phyloP scores from a whole-genome alignment of 1,284 basidiomycete genomes.

The Rhizoctonia solani region DNA sequence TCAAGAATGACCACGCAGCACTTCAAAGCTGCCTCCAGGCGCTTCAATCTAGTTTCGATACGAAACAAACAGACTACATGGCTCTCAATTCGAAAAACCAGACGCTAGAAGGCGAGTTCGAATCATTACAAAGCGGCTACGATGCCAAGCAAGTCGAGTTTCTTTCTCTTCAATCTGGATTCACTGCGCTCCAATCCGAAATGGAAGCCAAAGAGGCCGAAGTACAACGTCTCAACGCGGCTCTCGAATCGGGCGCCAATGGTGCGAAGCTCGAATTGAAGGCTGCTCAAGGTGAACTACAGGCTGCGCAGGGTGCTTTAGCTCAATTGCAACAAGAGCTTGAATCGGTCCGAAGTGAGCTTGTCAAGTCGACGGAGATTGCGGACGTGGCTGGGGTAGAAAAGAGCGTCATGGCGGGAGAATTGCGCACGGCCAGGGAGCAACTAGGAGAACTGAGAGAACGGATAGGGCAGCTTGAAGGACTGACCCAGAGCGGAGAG shows the following conservation, averaged over 20 bases:
- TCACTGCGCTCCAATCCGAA: constrained; percentile 18
- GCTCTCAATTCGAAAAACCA: constrained; percentile 17
- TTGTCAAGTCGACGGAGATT: not conserved
- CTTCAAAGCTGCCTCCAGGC: constrained; percentile 27
- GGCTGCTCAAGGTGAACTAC: not conserved
- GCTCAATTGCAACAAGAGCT: constrained; percentile 3
- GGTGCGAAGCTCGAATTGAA: constrained; percentile 6
- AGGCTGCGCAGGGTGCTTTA: constrained; percentile 1
- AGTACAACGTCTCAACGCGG: constrained; percentile 2
- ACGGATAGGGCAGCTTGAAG: constrained; percentile 1
- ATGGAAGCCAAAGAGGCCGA: constrained; percentile 13
- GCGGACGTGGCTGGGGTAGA: constrained; percentile 22
- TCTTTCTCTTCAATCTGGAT: constrained; percentile 17
- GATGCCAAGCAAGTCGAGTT: constrained; percentile 33
- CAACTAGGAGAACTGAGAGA: constrained; percentile 20
- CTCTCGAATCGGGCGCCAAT: constrained; percentile 6
- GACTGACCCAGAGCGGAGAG: not conserved
- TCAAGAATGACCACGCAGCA: constrained; percentile 24
- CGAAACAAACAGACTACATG: constrained; percentile 13
- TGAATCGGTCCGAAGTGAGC: not conserved
- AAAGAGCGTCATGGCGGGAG: constrained; percentile 25
- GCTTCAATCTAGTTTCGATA: constrained; percentile 20
- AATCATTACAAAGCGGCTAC: constrained; percentile 16
- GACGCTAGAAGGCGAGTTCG: constrained; percentile 3
- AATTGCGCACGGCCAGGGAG: constrained; percentile 19